Conservation (phyloP, 257 asterid genomes). For the Gentiana macrophylla region DNA sequence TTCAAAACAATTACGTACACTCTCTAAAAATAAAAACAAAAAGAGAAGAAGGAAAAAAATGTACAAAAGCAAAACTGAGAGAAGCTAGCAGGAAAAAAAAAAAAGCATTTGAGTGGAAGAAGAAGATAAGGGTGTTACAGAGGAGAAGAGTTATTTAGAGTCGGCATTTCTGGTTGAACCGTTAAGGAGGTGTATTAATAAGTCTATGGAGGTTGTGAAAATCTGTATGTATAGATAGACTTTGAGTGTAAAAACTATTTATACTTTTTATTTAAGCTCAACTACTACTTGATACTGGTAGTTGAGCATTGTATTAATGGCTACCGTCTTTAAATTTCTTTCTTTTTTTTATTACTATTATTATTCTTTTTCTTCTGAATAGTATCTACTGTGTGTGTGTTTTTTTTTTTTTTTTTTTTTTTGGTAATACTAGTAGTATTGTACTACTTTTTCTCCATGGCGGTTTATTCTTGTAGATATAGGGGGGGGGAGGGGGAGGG, state of each 20-base stretch:
- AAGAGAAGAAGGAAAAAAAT: neutral
- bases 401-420: no score
- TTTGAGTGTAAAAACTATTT: neutral
- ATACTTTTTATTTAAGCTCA: slow-evolving; percentile 5
- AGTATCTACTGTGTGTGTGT: no score
- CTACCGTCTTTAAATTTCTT: neutral
- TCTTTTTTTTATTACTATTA: no score
- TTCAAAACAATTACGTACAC: no score
- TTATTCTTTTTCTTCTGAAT: neutral
- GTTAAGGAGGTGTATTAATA: slow-evolving; percentile 1
- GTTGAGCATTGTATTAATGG: slow-evolving; percentile 25
- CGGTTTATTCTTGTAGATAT: no score
- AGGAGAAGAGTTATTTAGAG: slow-evolving; percentile 24
- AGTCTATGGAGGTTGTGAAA: neutral
- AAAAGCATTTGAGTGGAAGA: slow-evolving; percentile 1
- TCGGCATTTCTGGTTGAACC: slow-evolving; percentile 36
- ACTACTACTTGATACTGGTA: slow-evolving; percentile 13
- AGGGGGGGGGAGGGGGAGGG: neutral
- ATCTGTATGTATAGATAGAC: slow-evolving; percentile 7
- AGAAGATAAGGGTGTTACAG: slow-evolving; percentile 23
- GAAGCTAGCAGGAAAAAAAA: neutral
- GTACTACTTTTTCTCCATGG: neutral
- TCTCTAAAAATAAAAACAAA: neutral
- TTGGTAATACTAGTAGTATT: neutral
- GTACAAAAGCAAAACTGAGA: neutral